phyloP scores from a whole-genome alignment of 129 eudicot genomes.

The carrot (Daucus carota) region DH1_v3.0 NC_030382.2:53377001-53377500 shows the following conservation, averaged over 20 bases:
- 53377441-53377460: not conserved
- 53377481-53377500: not conserved
- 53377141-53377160: slow-evolving; percentile 99
- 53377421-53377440: too few species aligned
- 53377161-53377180: slow-evolving; percentile 99
- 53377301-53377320: too few species aligned
- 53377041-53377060: not conserved
- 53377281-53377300: not conserved
- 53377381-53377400: not conserved
- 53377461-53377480: not conserved
- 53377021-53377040: not conserved
- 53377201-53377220: slow-evolving; percentile 98
- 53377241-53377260: not conserved
- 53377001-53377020: not conserved
- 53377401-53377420: too few species aligned
- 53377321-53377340: too few species aligned
- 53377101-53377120: slow-evolving; percentile 57
- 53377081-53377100: not conserved
- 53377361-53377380: not conserved
- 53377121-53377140: slow-evolving; percentile 99
- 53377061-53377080: not conserved
- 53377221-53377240: slow-evolving; percentile 19
- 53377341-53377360: not conserved
- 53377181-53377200: slow-evolving; percentile 94
- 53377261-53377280: not conserved